Evolutionary conservation across 306 rosid genomes (phyloP), one percentile per base, ranked within the genome.

Genomic region (Pachyrhizus erosus): DNA sequence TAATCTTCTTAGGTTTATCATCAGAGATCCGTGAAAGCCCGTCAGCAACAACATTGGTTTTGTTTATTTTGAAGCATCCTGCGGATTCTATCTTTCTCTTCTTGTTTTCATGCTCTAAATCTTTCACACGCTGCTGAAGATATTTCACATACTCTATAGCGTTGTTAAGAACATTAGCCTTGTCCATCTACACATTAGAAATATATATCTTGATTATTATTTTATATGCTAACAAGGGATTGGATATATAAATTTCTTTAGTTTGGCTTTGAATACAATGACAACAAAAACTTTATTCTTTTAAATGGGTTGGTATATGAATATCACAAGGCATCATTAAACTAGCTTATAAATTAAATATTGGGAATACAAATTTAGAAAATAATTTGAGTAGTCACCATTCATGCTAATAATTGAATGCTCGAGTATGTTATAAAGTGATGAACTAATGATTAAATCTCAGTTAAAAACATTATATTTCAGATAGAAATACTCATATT

Each of bases 81-180:
- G 2, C 0, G 10, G 75, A 20, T 42, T 69, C 23, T 7, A 13
- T 70, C 33, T 43, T 43, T 46, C 58, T 70, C 8, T 5, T 69
- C 75, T 23, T 11, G 5, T 23, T 21, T 10, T 21, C 39, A 13
- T 43, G 37, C 23, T 45, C 75, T 33, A 70, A 70, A 5, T 43
- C 75, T 13, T 23, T 23, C 34, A 70, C 75, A 23, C 57, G 75
- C 23, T 45, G 31, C 75, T 70, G 7, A 24, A 70, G 57, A 23
- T 13, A 0, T 46, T 70, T 70, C 57, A 70, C 57, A 8, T 70
- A 45, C n/a, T 70, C 57, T 29, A 70, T 0, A 3, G 75, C 57
- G 0, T 6, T 10, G 13, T 3, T 70, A 14, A 70, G 75, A 3
- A 70, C 23, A 14, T 57, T 24, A 70, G 3, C 58, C 40, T 70